Evolutionary conservation across 2,329 filamentous ascomycete genomes (phyloP).

Genomic region (Pseudodiploospora longispora): DNA sequence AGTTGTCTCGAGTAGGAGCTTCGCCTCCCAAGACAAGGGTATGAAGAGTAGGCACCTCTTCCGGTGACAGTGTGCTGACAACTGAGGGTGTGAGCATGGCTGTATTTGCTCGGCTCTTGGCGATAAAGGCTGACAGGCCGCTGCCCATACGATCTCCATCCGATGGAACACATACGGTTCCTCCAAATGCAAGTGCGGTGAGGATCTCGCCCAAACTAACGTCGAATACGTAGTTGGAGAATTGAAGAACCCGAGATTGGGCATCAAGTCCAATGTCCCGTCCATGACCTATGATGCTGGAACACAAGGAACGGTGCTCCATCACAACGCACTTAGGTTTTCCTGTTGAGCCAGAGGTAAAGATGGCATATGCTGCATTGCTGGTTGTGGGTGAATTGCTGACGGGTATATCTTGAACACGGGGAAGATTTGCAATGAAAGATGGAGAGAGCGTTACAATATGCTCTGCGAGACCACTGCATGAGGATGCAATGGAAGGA

Average conservation of each 20-base stretch:
- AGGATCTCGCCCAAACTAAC: neutral
- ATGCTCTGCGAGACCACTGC: too few species aligned
- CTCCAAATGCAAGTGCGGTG: neutral
- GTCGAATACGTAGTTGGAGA: slow-evolving; percentile 1
- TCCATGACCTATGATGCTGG: neutral
- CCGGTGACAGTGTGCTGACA: too few species aligned
- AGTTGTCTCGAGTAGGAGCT: neutral
- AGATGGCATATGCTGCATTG: slow-evolving; percentile 9
- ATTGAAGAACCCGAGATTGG: slow-evolving; percentile 3
- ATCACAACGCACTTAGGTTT: slow-evolving; percentile 11
- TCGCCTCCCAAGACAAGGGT: neutral
- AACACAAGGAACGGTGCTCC: slow-evolving; percentile 5
- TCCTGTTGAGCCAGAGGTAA: slow-evolving; percentile 11
- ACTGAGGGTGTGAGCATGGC: too few species aligned
- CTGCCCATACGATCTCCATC: too few species aligned
- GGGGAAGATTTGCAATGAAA: too few species aligned
- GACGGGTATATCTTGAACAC: too few species aligned
- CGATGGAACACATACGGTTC: neutral
- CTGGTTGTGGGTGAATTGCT: neutral
- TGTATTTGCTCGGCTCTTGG: too few species aligned
- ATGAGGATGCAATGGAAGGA: too few species aligned
- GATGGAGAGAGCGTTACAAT: too few species aligned
- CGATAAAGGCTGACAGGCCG: too few species aligned
- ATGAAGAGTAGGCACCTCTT: too few species aligned
- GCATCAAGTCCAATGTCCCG: neutral